Percentiles rank a stretch among this genome's conserved stretches.
These are phyloP conservation scores for Daedaleopsis sinensis DNA, from an alignment of 768 basidiomycete genomes.

Conservation along the genomic window DNA sequence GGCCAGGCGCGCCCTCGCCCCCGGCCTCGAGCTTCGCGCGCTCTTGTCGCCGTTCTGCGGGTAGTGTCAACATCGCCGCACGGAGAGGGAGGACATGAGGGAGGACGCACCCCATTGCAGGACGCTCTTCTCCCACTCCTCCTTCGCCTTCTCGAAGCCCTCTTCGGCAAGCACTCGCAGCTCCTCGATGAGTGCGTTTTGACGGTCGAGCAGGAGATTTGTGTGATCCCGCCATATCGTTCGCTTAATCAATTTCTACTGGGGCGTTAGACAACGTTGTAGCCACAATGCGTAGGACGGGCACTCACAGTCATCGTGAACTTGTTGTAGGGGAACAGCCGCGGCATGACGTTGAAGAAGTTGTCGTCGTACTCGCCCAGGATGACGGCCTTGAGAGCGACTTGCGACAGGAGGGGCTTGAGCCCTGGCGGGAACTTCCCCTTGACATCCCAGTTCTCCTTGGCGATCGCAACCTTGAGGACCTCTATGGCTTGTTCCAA, in stretches of 20 bases:
- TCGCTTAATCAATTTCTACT: conserved; percentile 89
- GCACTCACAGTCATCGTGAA: conserved; percentile 85
- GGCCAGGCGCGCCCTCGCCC: conserved; percentile 32
- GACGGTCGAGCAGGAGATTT: conserved; percentile 62
- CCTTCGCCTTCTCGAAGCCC: conserved; percentile 68
- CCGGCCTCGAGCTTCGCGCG: conserved; percentile 38
- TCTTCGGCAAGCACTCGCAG: conserved; percentile 63
- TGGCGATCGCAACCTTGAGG: conserved; percentile 60
- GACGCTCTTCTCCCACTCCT: conserved; percentile 77
- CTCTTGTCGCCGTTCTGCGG: conserved; percentile 49
- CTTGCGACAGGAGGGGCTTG: conserved; percentile 69
- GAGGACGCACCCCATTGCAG: conserved; percentile 61
- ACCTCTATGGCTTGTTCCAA: conserved; percentile 63
- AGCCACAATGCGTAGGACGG: not conserved
- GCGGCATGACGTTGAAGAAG: conserved; percentile 89
- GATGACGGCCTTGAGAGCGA: conserved; percentile 77
- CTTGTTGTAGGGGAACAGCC: conserved; percentile 90
- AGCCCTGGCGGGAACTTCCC: conserved; percentile 87
- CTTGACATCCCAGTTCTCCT: conserved; percentile 77
- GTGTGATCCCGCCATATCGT: conserved; percentile 81
- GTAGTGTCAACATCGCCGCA: not conserved
- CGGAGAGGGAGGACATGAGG: not conserved
- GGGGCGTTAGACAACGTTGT: not conserved
- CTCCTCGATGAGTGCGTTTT: conserved; percentile 68
- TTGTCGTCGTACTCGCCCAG: conserved; percentile 91